phyloP scores from a whole-genome alignment of 805 yeast species.

The Zygotorulaspora florentina region DNA sequence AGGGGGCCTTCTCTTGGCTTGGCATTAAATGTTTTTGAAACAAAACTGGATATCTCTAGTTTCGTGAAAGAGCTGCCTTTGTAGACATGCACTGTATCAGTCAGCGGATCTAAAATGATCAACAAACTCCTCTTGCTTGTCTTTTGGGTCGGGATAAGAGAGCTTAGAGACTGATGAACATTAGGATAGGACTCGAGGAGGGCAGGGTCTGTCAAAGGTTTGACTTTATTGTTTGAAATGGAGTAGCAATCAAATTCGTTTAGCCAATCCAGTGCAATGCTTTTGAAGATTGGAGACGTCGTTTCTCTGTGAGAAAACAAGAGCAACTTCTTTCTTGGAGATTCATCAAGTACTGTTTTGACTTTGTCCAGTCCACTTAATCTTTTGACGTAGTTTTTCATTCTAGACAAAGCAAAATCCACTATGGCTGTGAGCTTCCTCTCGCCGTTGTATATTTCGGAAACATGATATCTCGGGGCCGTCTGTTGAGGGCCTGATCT shows the following conservation, averaged over 20 bases:
- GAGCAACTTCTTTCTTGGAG: conserved; percentile 40
- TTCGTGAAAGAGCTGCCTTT: conserved; percentile 24
- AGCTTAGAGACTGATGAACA: conserved; percentile 16
- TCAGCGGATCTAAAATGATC: conserved; percentile 21
- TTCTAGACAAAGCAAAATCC: conserved; percentile 50
- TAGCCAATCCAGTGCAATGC: conserved; percentile 67
- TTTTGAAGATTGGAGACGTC: conserved; percentile 54
- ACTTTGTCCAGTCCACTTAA: conserved; percentile 38
- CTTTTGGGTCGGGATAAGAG: conserved; percentile 12
- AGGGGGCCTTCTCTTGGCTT: conserved; percentile 35
- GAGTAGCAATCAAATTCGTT: conserved; percentile 47
- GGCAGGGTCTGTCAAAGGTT: conserved; percentile 5
- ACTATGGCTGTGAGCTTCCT: conserved; percentile 53
- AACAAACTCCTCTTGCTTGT: conserved; percentile 18
- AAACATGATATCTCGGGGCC: conserved; percentile 38
- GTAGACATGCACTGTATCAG: conserved; percentile 19
- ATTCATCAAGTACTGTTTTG: conserved; percentile 21
- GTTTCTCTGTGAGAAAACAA: conserved; percentile 49
- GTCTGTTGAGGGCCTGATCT: conserved; percentile 17
- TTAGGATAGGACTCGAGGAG: conserved; percentile 23
- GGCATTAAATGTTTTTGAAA: conserved; percentile 14
- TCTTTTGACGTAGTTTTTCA: conserved; percentile 63
- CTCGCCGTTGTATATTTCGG: conserved; percentile 59
- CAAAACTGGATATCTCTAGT: conserved; percentile 22
- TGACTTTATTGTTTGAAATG: conserved; percentile 33